Evolutionary conservation across 257 asterid species (phyloP), one percentile per base, ranked within the genome.

Genomic region (Parsonsia alboflavescens): DNA sequence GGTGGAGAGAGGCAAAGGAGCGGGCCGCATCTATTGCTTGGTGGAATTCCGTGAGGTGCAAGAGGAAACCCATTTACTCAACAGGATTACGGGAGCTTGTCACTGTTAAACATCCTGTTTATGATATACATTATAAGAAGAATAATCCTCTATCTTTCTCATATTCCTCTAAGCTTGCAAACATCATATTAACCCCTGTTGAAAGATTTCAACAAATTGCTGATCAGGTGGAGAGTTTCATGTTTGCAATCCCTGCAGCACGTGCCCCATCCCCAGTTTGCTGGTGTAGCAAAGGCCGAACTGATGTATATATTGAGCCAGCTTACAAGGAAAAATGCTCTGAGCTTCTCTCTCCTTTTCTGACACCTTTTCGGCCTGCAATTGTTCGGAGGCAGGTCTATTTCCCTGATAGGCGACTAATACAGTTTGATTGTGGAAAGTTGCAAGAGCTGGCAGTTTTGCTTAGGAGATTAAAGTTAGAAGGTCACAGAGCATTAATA

Each of bases 231-330:
- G 99, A 89, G 80, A 88, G 96, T 83, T 95, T 90, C 88, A 86
- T 95, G 99, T 95, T 95, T 82, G 97, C 97, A 78, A 95, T 92
- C 79, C 99, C 99, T 73, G 97, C 98, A 10, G 98, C 98, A 52
- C 99, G 99, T 71, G 96, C 96, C 48, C 94, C 97, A 54, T 75
- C 96, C 67, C 97, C 99, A 30, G 84, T 86, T 83, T 89, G 96
- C 86, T 90, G 98, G 98, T 90, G 96, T 88, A 88, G 96, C 80
- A 92, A 82, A 76, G 83, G 90, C 59, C 89, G 88, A 84, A 80
- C 91, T 64, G 80, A 89, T 71, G 89, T 89, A 77, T 95, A 90
- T 82, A 79, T 88, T 72, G 79, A 82, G 68, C 89, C 90, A 74
- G 74, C 83, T 42, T 85, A 75, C 80, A 87, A 76, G 78, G 91